Base-by-base conservation (phyloP, 2,329 filamentous ascomycete species). In the Colletotrichum viniferum region DNA sequence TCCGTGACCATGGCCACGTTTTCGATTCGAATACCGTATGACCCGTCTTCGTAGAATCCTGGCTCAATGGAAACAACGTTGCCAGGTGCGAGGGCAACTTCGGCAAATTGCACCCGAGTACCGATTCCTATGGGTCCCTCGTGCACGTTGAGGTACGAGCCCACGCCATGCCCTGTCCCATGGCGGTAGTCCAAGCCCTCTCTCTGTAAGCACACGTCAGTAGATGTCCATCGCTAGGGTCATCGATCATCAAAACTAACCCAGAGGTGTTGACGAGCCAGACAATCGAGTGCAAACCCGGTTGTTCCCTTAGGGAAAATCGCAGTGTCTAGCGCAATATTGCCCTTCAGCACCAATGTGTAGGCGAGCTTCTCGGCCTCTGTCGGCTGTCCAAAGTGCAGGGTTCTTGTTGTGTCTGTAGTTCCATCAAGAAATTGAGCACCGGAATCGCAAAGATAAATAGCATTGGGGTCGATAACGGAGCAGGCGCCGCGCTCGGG, bases 51-150 rank as follows among this genome's bases (percentile, higher is more conserved):
- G 83, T 99, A 99, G 86, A 96, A 99, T 34, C 97, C 97, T 3
- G 97, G 97, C 84, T 99, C 96, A 81, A 98, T 96, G 3, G 96
- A 98, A 69, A 98, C 92, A 55, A 99, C 96, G 80, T 99, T 98
- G 60, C 97, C 97, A n/a, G 95, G 90, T 0, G 95, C 92, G 34
- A 99, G 89, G 0, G 97, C 90, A 7, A 98, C 96, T 82, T 99
- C 97, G 1, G 95, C 94, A 82, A 96, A 98, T 80, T 97, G 95
- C 52, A 97, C 92, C 60, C 97, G 91, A 12, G 96, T 98, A 32
- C 97, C 97, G 76, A 99, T 97, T 24, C 97, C 97, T 77, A 99
- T 98, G 2, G 97, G 97, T 0, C 97, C 97, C 86, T 99, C 97
- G 82, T 99, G 97, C 1, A 99, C 97, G 79, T 99, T 99, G 81